These are phyloP conservation scores for Rhododendron ovatum DNA, from an alignment of 148 eudicot genomes.

Conservation along the genomic window DNA sequence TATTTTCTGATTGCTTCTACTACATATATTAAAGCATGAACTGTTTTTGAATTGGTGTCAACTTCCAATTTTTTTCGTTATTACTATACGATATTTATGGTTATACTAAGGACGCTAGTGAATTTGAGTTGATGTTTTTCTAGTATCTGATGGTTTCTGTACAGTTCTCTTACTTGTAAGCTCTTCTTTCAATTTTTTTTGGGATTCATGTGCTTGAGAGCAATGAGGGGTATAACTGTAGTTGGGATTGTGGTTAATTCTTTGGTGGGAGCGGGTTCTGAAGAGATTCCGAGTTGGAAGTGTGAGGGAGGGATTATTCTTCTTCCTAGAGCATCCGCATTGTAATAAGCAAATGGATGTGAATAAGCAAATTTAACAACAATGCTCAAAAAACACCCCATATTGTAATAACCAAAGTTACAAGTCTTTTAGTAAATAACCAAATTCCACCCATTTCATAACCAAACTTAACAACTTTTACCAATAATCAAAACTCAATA, in stretches of 20 bases:
- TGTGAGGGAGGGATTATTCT: background rate
- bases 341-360: too few species aligned
- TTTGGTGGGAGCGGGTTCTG: background rate
- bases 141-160: background rate
- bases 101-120: background rate
- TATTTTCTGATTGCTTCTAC: background rate
- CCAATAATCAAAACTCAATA: too few species aligned
- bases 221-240: background rate
- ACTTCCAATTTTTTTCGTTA: background rate
- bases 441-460: too few species aligned
- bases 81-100: background rate
- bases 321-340: too few species aligned
- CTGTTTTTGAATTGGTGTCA: background rate
- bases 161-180: background rate
- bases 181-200: background rate
- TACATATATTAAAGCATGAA: background rate
- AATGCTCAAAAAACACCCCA: too few species aligned
- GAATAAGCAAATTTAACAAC: too few species aligned
- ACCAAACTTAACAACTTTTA: too few species aligned
- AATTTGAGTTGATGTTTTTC: background rate
- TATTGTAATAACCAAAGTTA: too few species aligned
- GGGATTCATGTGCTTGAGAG: background rate
- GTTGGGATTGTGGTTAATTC: background rate
- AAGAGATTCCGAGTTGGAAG: background rate
- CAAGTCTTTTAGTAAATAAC: too few species aligned